Evolutionary conservation across 345 rosid species (phyloP).

Genomic region (Kandelia obovata): DNA sequence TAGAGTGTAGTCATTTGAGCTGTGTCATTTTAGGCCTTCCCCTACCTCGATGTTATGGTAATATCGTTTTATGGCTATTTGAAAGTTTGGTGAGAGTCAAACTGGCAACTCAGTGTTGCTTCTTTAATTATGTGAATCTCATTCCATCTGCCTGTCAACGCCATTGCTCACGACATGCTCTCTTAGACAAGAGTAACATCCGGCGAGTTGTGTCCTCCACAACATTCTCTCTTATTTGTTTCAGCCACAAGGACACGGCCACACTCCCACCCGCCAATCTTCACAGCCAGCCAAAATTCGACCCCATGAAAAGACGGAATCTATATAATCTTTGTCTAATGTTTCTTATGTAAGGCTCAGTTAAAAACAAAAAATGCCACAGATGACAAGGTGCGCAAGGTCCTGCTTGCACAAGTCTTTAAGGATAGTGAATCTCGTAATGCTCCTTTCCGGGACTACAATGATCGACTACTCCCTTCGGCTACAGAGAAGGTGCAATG

Average conservation of each 20-base stretch:
- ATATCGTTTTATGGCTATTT: neutral
- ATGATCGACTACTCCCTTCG: conserved; percentile 51
- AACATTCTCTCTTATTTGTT: neutral
- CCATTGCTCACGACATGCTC: neutral
- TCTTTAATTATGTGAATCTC: neutral
- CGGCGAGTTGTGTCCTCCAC: neutral
- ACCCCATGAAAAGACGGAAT: neutral
- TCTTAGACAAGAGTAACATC: neutral
- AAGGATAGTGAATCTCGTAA: conserved; percentile 27
- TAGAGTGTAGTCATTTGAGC: too few species aligned
- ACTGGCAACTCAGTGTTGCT: neutral
- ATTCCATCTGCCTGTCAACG: neutral
- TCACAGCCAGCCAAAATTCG: neutral
- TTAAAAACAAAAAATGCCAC: neutral
- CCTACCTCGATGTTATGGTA: neutral
- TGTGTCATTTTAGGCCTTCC: too few species aligned
- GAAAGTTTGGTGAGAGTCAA: neutral
- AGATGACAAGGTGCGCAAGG: conserved; percentile 38
- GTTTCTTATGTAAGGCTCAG: neutral
- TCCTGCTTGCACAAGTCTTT: conserved; percentile 37
- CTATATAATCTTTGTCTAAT: neutral
- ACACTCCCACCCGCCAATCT: neutral
- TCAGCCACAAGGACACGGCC: neutral
- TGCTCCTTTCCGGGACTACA: conserved; percentile 34
- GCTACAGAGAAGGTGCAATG: conserved; percentile 48